Evolutionary conservation across 495 filamentous ascomycete genomes (phyloP).

Genomic region (Bathelium albidoporum): DNA sequence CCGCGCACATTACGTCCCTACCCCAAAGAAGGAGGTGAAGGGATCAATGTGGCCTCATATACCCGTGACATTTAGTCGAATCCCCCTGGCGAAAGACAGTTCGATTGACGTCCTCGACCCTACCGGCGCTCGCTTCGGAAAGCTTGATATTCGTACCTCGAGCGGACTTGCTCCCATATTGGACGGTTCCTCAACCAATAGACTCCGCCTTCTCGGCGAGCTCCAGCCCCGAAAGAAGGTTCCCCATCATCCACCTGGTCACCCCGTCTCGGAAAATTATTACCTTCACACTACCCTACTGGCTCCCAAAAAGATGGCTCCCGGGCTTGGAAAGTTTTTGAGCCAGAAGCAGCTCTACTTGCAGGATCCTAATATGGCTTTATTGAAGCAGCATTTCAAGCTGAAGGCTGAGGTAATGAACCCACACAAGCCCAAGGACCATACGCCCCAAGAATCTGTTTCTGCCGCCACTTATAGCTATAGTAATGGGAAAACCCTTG

Average conservation of each 20-base stretch:
- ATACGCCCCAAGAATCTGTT: slow-evolving; percentile 21
- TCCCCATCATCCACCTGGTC: slow-evolving; percentile 46
- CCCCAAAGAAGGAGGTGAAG: slow-evolving; percentile 49
- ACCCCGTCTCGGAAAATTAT: slow-evolving; percentile 41
- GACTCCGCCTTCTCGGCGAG: slow-evolving; percentile 55
- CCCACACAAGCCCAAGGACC: slow-evolving; percentile 47
- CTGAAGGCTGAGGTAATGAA: slow-evolving; percentile 61
- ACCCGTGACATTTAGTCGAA: slow-evolving; percentile 54
- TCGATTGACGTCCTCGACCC: slow-evolving; percentile 62
- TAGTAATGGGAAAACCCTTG: slow-evolving; percentile 1
- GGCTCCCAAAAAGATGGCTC: slow-evolving; percentile 57
- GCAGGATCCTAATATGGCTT: slow-evolving; percentile 1
- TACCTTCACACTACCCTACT: slow-evolving; percentile 65
- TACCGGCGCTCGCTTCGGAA: slow-evolving; percentile 58
- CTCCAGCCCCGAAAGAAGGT: slow-evolving; percentile 51
- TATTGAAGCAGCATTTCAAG: slow-evolving; percentile 39
- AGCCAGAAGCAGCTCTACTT: slow-evolving; percentile 56
- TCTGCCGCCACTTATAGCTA: slow-evolving; percentile 23
- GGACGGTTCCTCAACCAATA: slow-evolving; percentile 44
- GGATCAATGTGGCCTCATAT: slow-evolving; percentile 58
- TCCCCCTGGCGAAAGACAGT: slow-evolving; percentile 38
- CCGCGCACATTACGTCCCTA: slow-evolving; percentile 56
- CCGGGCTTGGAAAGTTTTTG: slow-evolving; percentile 54
- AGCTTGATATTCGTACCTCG: slow-evolving; percentile 59
- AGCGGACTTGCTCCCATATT: slow-evolving; percentile 58